Evolutionary conservation across 2,329 filamentous ascomycete species (phyloP), one percentile per base, ranked within the genome.

Genomic region (Stachybotrys chartarum): DNA sequence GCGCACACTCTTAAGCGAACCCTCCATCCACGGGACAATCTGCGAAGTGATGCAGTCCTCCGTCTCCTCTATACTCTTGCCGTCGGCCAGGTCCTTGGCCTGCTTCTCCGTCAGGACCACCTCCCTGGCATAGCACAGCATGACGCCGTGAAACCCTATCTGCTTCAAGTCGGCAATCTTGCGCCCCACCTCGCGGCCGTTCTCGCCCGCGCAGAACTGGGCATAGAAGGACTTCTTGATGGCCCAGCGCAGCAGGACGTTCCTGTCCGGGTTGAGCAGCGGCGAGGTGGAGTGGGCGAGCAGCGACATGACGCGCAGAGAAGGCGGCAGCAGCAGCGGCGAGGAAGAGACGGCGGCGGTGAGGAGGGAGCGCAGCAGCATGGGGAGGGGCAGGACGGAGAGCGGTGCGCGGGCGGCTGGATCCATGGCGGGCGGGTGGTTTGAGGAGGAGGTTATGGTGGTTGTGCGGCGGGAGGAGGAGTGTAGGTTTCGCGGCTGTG

Each of bases 181-280:
- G 32, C 68, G 72, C 47, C 77, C 75, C 2, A 95, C 87, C 70
- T 96, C 89, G 1, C 69, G 64, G 0, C 80, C 77, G 51, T 82
- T 87, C 71, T 91, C 88, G 31, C 92, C 92, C 0, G 90, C 90
- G 70, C 92, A 97, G 71, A 96, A 97, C 65, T 97, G 92, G 30
- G 85, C 84, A 69, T 96, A 96, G 64, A 96, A 91, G 0, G 90
- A 95, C 66, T 85, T 82, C 68, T 91, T 91, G 52, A 96, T 76
- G 47, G 91, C 67, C 57, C 77, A 82, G 48, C 84, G 81, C 16
- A 96, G 78, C 1, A 93, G 50, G 0, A 83, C 83, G 67, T 96
- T 96, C 53, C 74, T 78, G 66, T 95, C 90, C 5, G 91, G 85
- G 68, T 87, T 86, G 56, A 94, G 77, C 0, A 91, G 54, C 1